These are phyloP conservation scores for Niveomyces coronatus DNA, from an alignment of 2,329 filamentous ascomycete species.

Conservation along the genomic window DNA sequence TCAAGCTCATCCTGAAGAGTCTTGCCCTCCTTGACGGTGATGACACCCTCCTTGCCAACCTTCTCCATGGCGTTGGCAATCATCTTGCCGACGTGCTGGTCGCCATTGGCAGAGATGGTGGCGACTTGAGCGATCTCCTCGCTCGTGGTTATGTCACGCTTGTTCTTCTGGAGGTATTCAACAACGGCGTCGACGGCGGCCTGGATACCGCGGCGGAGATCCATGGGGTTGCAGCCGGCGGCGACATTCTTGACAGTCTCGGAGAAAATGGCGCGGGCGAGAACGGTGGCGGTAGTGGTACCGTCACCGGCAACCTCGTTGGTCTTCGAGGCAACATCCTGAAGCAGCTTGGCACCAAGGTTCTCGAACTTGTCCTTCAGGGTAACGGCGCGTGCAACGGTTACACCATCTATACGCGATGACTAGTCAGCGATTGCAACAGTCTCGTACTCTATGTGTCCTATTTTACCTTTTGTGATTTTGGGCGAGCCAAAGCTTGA, in stretches of 20 bases:
- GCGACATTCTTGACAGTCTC: constrained; percentile 99
- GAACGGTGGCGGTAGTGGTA: constrained; percentile 94
- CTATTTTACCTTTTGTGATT: constrained; percentile 86
- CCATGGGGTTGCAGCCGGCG: constrained; percentile 99
- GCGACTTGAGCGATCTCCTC: constrained; percentile 96
- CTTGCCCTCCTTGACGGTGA: constrained; percentile 99
- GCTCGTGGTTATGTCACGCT: constrained; percentile 95
- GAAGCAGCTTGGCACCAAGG: constrained; percentile 88
- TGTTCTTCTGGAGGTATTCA: constrained; percentile 88
- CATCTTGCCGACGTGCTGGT: constrained; percentile 86
- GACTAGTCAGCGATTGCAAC: constrained; percentile 1
- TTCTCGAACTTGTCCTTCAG: constrained; percentile 99
- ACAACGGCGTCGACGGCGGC: constrained; percentile 92
- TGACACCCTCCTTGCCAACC: constrained; percentile 99
- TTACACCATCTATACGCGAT: constrained; percentile 76
- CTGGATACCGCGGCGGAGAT: constrained; percentile 93
- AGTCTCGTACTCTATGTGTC: too few species aligned
- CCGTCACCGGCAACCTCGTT: constrained; percentile 98
- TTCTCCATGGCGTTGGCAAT: constrained; percentile 99
- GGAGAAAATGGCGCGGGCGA: constrained; percentile 96
- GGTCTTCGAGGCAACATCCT: constrained; percentile 98
- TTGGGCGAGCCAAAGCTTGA: constrained; percentile 97
- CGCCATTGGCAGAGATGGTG: constrained; percentile 96
- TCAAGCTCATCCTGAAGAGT: constrained; percentile 96
- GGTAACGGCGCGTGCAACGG: constrained; percentile 77